Evolutionary conservation across 139 green algal species (phyloP), one percentile per base, ranked within the genome.

Genomic region (Zygnema circumcarinatum): DNA sequence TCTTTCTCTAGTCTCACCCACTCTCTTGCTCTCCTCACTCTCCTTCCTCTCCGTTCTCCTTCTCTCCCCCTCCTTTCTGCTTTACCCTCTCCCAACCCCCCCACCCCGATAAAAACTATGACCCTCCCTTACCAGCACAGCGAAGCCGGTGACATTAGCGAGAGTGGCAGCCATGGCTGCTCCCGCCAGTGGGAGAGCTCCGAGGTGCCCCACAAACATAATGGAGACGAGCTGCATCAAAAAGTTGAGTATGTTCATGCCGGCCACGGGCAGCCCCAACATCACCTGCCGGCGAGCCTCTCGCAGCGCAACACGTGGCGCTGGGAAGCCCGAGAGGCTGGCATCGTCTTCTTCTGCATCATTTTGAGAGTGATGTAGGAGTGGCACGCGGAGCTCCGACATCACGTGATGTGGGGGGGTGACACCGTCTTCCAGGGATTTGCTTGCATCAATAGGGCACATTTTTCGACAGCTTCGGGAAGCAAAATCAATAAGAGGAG

Each of bases 121-220:
- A 67, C 2, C 53, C 54, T 11, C 25, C 74, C 79, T 20, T 72
- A 88, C 74, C 83, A 88, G 39, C 21, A 88, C 25, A n/a, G 39
- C 84, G 83, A 53, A 42, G n/a, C 83, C 83, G 85, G 74, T 87
- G 25, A 74, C 83, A 54, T 88, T 88, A 0, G 78, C 33, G 75
- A 88, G 74, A 3, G 83, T 33, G 21, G 75, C 52, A 25, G 83
- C 39, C 2, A 88, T 74, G 33, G 74, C n/a, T 25, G 83, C 74
- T 29, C 78, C 36, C 22, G 83, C 83, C 53, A 88, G 83, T 35
- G 68, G 16, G 22, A 89, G 38, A 47, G 83, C 52, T 31, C 83
- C 83, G 1, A 88, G 78, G 21, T 88, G 83, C 0, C 83, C 83
- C 1, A 88, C 83, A 84, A 88, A 88, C n/a, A 41, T 36, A 29